Conservation (phyloP, 305 asterid genomes). For the Salvia sclarea region DNA sequence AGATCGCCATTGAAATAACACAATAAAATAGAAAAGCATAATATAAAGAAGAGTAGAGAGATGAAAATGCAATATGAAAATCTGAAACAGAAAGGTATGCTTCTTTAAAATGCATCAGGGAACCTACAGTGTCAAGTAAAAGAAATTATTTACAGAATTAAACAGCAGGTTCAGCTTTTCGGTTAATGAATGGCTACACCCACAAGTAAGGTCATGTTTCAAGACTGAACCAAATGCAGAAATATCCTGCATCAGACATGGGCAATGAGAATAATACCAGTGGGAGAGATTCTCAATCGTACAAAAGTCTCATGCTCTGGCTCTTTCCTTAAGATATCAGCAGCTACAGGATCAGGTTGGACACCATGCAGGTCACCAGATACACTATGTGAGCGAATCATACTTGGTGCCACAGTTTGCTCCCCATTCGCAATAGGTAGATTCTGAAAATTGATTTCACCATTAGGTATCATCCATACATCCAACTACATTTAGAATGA, state of each 20-base stretch:
- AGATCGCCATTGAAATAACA: constrained; percentile 19
- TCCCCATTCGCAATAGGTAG: constrained; percentile 65
- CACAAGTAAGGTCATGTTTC: constrained; percentile 5
- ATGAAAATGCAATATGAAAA: constrained; percentile 4
- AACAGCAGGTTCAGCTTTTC: constrained; percentile 20
- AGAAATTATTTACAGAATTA: background rate
- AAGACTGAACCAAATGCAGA: constrained; percentile 23
- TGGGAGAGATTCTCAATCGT: constrained; percentile 80
- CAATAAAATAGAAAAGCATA: background rate
- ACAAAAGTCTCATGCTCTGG: constrained; percentile 98
- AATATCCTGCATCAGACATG: constrained; percentile 28
- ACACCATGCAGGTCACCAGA: constrained; percentile 97
- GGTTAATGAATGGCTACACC: constrained; percentile 14
- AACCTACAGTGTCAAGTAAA: constrained; percentile 2
- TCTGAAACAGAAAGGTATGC: constrained; percentile 1
- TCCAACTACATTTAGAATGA: constrained; percentile 8
- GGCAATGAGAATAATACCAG: constrained; percentile 53
- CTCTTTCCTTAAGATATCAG: constrained; percentile 93
- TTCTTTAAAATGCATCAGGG: constrained; percentile 19
- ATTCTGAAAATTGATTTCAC: constrained; percentile 50
- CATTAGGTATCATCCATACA: constrained; percentile 40
- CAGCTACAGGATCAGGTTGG: constrained; percentile 98
- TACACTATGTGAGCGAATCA: constrained; percentile 92
- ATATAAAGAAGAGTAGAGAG: background rate
- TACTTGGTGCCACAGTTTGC: constrained; percentile 65